These are phyloP conservation scores for Ganoderma multipileum DNA, from an alignment of 1,284 basidiomycete genomes.

Conservation along the genomic window DNA sequence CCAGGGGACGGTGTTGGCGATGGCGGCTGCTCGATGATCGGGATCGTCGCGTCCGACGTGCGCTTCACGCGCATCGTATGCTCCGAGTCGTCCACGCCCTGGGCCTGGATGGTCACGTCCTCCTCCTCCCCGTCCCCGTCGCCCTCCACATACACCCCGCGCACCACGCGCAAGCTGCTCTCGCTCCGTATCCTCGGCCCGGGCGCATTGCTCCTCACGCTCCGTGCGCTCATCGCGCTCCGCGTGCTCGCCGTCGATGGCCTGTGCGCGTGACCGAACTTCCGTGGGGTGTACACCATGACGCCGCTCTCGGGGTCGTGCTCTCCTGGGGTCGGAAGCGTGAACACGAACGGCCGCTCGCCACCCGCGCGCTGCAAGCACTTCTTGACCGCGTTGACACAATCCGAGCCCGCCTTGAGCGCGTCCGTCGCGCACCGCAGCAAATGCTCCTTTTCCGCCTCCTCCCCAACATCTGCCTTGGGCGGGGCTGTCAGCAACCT, in stretches of 20 bases:
- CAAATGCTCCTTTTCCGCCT: conserved; percentile 82
- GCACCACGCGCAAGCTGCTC: conserved; percentile 44
- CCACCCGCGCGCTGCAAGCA: conserved; percentile 69
- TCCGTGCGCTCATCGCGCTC: conserved; percentile 8
- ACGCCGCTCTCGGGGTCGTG: conserved; percentile 42
- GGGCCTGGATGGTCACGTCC: conserved; percentile 61
- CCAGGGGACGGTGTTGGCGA: conserved; percentile 2
- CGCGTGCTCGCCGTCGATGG: conserved; percentile 22
- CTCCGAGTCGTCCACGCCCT: conserved; percentile 37
- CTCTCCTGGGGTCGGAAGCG: conserved; percentile 58
- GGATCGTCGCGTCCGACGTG: conserved; percentile 16
- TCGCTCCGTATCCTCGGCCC: conserved; percentile 40
- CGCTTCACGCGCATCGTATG: conserved; percentile 25
- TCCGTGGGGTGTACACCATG: conserved; percentile 51
- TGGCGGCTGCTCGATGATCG: conserved; percentile 3
- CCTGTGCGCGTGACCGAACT: conserved; percentile 43
- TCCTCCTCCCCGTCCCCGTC: conserved; percentile 59
- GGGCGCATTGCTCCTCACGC: conserved; percentile 24
- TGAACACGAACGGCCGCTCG: conserved; percentile 69
- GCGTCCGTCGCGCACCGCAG: conserved; percentile 88
- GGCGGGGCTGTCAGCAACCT: conserved; percentile 68
- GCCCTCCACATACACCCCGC: conserved; percentile 42
- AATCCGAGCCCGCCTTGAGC: conserved; percentile 88
- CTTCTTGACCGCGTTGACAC: conserved; percentile 82
- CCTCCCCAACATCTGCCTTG: conserved; percentile 65